Evolutionary conservation across 306 rosid genomes (phyloP).

Genomic region (Lagenaria siceraria): DNA sequence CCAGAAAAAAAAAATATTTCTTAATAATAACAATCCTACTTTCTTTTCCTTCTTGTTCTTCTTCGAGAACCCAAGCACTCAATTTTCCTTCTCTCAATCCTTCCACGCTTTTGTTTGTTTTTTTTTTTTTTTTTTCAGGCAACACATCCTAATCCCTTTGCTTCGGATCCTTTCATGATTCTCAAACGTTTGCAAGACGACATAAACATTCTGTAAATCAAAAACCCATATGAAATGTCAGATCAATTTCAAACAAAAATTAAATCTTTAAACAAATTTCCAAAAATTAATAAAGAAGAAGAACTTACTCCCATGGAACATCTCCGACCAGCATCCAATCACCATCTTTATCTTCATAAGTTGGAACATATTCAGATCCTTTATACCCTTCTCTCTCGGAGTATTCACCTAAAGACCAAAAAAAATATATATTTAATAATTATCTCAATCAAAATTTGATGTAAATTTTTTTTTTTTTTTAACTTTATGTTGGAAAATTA

Average conservation of each 20-base stretch:
- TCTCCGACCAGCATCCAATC: conserved; percentile 98
- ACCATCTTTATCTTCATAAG: conserved; percentile 88
- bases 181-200: conserved; percentile 78
- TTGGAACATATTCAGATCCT: conserved; percentile 78
- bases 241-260: neutral
- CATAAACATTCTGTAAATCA: conserved; percentile 63
- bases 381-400: conserved; percentile 82
- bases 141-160: conserved; percentile 68
- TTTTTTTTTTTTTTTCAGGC: conserved; percentile 21
- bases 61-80: conserved; percentile 57
- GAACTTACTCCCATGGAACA: conserved; percentile 92
- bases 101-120: neutral
- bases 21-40: neutral
- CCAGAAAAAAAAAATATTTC: neutral
- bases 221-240: neutral
- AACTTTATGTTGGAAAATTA: neutral
- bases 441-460: no score
- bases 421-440: neutral
- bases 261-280: neutral
- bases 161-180: conserved; percentile 88
- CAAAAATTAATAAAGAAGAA: neutral
- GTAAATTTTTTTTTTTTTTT: no score
- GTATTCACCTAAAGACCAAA: conserved; percentile 38
- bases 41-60: conserved; percentile 3
- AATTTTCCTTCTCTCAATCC: neutral